A percentile compares a stretch with the other conserved stretches of the same genome.
phyloP scores from a whole-genome alignment of 192 early-diverging fungal genomes.

The Coemansia sp. region DNA sequence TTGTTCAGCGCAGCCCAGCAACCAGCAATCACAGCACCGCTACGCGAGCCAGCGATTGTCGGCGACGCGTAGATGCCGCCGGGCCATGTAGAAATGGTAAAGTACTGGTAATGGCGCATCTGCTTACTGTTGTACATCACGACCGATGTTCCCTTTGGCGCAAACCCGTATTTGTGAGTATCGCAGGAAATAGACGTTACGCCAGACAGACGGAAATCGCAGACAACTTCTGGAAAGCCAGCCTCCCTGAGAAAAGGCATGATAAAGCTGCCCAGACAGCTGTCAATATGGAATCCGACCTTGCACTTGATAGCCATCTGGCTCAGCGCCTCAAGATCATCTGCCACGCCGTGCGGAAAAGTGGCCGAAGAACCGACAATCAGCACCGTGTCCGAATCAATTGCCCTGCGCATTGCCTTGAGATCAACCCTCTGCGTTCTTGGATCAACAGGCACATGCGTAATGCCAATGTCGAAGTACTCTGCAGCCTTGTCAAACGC shows the following conservation, averaged over 20 bases:
- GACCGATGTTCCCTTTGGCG: constrained; percentile 95
- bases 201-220: constrained; percentile 88
- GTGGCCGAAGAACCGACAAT: constrained; percentile 89
- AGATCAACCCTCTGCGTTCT: constrained; percentile 75
- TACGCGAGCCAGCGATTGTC: constrained; percentile 84
- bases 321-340: constrained; percentile 82
- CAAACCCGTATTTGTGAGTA: constrained; percentile 99
- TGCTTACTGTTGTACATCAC: constrained; percentile 84
- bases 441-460: constrained; percentile 81
- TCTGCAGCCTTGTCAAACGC: constrained; percentile 94
- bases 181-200: constrained; percentile 96
- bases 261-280: constrained; percentile 94
- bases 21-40: constrained; percentile 89
- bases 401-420: constrained; percentile 72
- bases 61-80: constrained; percentile 97
- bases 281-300: constrained; percentile 92
- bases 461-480: constrained; percentile 88
- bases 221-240: constrained; percentile 75
- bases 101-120: constrained; percentile 90
- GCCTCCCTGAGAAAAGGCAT: constrained; percentile 93
- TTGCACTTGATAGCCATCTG: constrained; percentile 75
- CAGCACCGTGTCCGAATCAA: constrained; percentile 90
- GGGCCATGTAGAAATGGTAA: constrained; percentile 86
- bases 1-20: constrained; percentile 94
- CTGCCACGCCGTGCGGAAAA: constrained; percentile 91